Conservation (phyloP, 306 rosid species). For the Castanopsis chinensis region DNA sequence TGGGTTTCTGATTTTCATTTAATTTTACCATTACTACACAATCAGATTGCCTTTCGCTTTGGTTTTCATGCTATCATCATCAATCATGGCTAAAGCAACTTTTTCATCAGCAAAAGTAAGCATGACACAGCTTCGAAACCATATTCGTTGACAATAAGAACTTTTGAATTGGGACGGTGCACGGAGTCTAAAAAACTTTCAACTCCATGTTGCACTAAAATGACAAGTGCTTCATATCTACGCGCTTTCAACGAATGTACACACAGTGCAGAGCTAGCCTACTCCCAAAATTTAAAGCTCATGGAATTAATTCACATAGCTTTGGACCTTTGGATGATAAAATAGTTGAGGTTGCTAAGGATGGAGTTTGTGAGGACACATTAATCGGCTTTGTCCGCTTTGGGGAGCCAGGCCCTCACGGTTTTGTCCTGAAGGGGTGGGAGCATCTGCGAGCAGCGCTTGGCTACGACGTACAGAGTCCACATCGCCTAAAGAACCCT, state of each 20-base stretch:
- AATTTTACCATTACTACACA: conserved; percentile 12
- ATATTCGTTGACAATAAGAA: not conserved
- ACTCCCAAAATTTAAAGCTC: conserved; percentile 13
- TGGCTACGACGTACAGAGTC: too few relatives aligned
- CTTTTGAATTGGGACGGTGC: not conserved
- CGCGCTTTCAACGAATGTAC: conserved; percentile 21
- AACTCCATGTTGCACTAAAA: conserved; percentile 17
- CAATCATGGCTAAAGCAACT: not conserved
- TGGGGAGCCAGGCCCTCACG: too few relatives aligned
- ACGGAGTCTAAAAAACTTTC: not conserved
- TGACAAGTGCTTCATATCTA: not conserved
- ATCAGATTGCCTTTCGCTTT: not conserved
- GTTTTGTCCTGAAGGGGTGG: too few relatives aligned
- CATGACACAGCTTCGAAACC: not conserved
- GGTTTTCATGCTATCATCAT: not conserved
- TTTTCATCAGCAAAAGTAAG: conserved; percentile 18
- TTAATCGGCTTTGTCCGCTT: too few relatives aligned
- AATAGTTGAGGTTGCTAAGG: not conserved
- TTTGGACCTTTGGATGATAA: not conserved
- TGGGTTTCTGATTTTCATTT: conserved; percentile 24
- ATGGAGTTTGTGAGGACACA: too few relatives aligned
- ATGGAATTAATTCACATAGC: conserved; percentile 7
- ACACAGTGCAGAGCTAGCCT: conserved; percentile 30
- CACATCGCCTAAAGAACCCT: too few relatives aligned
- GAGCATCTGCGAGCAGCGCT: too few relatives aligned